Percentiles rank a stretch among this genome's conserved stretches.
These are phyloP conservation scores for Pseudonitzschia multiseries DNA, from an alignment of 108 stramenopile species.

Conservation along the genomic window DNA sequence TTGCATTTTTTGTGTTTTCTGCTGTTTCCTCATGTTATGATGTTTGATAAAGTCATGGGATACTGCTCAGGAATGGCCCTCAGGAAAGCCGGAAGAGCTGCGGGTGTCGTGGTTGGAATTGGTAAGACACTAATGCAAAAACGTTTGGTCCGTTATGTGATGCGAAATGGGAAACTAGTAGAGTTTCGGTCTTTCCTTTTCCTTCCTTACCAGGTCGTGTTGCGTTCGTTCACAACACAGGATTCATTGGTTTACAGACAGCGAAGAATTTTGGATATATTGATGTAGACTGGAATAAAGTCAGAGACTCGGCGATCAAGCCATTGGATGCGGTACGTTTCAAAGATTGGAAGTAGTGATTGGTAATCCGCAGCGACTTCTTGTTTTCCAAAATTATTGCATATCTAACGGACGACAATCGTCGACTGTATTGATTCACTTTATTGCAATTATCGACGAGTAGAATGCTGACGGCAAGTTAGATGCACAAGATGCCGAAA, in stretches of 20 bases:
- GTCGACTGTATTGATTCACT: neutral
- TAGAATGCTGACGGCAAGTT: constrained; percentile 59
- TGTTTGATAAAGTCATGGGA: constrained; percentile 52
- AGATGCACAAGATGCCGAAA: constrained; percentile 67
- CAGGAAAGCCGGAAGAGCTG: constrained; percentile 75
- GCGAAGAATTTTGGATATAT: constrained; percentile 73
- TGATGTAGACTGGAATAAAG: constrained; percentile 85
- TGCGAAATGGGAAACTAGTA: too few species aligned
- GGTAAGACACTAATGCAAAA: constrained; percentile 6
- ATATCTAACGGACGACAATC: neutral
- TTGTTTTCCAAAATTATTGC: neutral
- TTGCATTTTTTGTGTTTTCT: neutral
- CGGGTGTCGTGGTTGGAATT: constrained; percentile 74
- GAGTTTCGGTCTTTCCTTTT: neutral
- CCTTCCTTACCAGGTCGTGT: neutral
- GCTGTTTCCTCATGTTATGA: neutral
- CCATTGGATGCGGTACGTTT: constrained; percentile 59
- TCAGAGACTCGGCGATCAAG: constrained; percentile 61
- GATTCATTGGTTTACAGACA: constrained; percentile 74
- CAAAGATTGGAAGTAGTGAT: neutral
- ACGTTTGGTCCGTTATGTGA: too few species aligned
- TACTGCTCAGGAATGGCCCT: constrained; percentile 86
- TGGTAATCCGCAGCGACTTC: neutral
- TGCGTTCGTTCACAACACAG: neutral
- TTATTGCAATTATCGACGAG: neutral